Percentiles rank a stretch among this genome's conserved stretches.
These are phyloP conservation scores for Rhodotorula sp. DNA, from an alignment of 1,284 basidiomycete species.

Conservation along the genomic window DNA sequence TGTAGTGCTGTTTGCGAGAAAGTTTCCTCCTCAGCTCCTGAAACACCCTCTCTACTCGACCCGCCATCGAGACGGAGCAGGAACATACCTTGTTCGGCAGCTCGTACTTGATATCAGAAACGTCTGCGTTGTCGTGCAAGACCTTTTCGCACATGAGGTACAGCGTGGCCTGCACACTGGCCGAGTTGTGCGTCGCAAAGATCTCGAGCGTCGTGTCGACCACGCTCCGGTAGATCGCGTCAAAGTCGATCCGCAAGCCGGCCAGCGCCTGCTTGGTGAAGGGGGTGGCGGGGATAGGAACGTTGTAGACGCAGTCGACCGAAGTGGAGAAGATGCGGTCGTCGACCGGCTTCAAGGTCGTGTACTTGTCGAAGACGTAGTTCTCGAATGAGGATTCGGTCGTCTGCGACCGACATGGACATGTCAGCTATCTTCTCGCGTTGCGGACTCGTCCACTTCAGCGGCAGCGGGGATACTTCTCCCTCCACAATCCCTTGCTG, in stretches of 20 bases:
- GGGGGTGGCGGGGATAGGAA: constrained; percentile 54
- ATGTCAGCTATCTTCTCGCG: too few species aligned
- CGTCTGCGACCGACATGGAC: neutral
- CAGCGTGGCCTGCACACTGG: constrained; percentile 70
- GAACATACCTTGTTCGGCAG: constrained; percentile 71
- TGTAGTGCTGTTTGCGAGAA: constrained; percentile 63
- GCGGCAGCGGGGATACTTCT: too few species aligned
- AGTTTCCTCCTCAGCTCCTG: neutral
- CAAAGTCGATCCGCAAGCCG: constrained; percentile 53
- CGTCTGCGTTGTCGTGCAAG: constrained; percentile 62
- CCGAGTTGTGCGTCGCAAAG: constrained; percentile 84
- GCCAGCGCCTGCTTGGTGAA: constrained; percentile 55
- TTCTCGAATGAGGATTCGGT: constrained; percentile 80
- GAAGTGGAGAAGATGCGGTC: constrained; percentile 88
- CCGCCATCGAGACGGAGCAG: neutral
- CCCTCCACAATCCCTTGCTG: too few species aligned
- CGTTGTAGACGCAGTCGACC: constrained; percentile 68
- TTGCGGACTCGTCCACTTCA: too few species aligned
- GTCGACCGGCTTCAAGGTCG: constrained; percentile 70
- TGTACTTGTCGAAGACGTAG: constrained; percentile 83
- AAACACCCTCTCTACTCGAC: neutral
- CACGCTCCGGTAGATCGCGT: constrained; percentile 56
- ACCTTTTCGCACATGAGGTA: constrained; percentile 81
- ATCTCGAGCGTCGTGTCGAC: constrained; percentile 69
- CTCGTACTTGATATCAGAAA: constrained; percentile 67